A percentile compares a stretch with the other conserved stretches of the same genome.
These are phyloP conservation scores for Blastobotrys robertii DNA, from an alignment of 805 yeast species.

Conservation along the genomic window DNA sequence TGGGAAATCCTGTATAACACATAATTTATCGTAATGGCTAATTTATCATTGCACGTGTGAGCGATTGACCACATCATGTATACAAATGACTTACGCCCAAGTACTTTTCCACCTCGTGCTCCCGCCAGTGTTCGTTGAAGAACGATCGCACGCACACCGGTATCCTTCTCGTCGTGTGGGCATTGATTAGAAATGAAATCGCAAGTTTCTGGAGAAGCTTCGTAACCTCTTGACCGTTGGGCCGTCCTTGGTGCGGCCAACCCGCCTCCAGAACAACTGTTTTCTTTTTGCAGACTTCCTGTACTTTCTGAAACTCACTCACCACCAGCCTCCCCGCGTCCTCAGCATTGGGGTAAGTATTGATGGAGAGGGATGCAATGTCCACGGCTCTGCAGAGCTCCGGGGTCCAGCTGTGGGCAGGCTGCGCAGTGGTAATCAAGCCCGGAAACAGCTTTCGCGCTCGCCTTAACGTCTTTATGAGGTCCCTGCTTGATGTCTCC, in stretches of 20 bases:
- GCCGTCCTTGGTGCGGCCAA: slow-evolving; percentile 75
- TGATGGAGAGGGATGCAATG: slow-evolving; percentile 66
- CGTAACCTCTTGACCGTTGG: slow-evolving; percentile 65
- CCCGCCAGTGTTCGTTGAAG: slow-evolving; percentile 17
- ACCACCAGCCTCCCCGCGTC: slow-evolving; percentile 55
- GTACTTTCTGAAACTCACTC: slow-evolving; percentile 38
- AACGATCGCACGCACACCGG: slow-evolving; percentile 14
- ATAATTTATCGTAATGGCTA: neutral
- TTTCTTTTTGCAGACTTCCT: neutral
- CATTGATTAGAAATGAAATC: slow-evolving; percentile 42
- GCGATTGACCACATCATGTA: neutral
- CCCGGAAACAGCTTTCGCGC: slow-evolving; percentile 30
- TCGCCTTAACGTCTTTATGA: neutral
- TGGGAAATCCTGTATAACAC: neutral
- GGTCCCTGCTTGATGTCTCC: slow-evolving; percentile 1
- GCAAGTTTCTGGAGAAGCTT: slow-evolving; percentile 65
- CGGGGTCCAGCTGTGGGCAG: slow-evolving; percentile 52
- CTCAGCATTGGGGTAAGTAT: slow-evolving; percentile 59
- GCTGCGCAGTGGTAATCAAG: slow-evolving; percentile 66
- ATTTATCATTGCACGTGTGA: neutral
- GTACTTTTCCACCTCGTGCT: slow-evolving; percentile 13
- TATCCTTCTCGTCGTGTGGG: slow-evolving; percentile 10
- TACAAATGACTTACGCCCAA: slow-evolving; percentile 15
- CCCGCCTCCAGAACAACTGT: slow-evolving; percentile 68
- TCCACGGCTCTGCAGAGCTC: slow-evolving; percentile 68